Base-by-base conservation (phyloP, 805 yeast genomes). In the Cephaloascus fragrans region DNA sequence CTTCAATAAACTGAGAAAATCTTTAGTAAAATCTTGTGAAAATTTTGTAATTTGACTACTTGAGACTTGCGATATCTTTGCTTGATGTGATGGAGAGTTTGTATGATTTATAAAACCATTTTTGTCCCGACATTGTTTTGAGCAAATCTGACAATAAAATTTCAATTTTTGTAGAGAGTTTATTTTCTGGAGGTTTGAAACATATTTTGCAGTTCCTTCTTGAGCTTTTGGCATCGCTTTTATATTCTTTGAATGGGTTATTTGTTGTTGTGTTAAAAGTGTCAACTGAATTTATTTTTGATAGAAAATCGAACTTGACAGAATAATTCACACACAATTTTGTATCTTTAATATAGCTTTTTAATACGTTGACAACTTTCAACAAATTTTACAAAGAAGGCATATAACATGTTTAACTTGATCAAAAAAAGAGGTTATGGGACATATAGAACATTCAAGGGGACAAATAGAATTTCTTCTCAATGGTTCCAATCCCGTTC, bases 61-160 rank as follows among this genome's bases (percentile, higher is more conserved):
- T 0, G 71, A 69, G 4, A 76, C 56, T 4, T 69, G 64, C 16
- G 68, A 57, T 34, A 83, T 72, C 38, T 73, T 75, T 16, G 75
- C 72, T 36, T 73, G 58, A 54, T 93, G 99, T 2, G 83, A 67
- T 35, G 84, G 86, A n/a, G 95, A 79, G 45, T 71, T 69, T n/a
- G 81, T 70, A 56, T 93, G 99, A 50, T 90, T 83, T 50, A 83
- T 82, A 65, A 84, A 93, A 19, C 98, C 99, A 60, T 93, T 90
- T 45, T 84, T 95, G 56, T 94, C 99, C 40, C 97, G 65, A 56
- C 97, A 89, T 61, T 93, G 99, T 52, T 90, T 87, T 53, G 72
- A 76, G 52, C 99, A 93, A 3, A 86, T 71, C 56, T 83, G 97
- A 57, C 99, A 93, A 59, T 88, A 94, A 70, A 77, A 90, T 44